A percentile compares a stretch with the other conserved stretches of the same genome.
Evolutionary conservation across 495 filamentous ascomycete genomes (phyloP).

Genomic region (Penicillium lagena): DNA sequence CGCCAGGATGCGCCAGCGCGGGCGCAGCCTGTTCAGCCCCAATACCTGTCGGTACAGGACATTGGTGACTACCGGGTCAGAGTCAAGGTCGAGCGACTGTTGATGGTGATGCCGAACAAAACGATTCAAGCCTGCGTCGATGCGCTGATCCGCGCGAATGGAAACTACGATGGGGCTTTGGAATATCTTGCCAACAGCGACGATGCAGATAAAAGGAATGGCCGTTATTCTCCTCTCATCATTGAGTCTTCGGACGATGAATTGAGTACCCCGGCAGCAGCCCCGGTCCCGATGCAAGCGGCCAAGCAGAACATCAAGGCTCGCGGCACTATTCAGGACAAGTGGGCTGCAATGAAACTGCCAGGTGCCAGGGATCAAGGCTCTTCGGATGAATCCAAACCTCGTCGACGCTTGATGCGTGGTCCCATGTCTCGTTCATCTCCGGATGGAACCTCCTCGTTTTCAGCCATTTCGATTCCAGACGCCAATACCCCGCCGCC

Average conservation of each 20-base stretch:
- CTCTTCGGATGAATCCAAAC: slow-evolving; percentile 22
- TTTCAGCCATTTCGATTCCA: slow-evolving; percentile 7
- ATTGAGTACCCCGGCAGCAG: slow-evolving; percentile 15
- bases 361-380: slow-evolving; percentile 11
- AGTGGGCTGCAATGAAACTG: slow-evolving; percentile 47
- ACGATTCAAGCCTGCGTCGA: slow-evolving; percentile 44
- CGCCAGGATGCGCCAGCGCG: slow-evolving; percentile 51
- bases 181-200: slow-evolving; percentile 34
- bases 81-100: slow-evolving; percentile 51
- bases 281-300: slow-evolving; percentile 5
- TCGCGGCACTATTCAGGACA: slow-evolving; percentile 53
- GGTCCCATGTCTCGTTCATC: slow-evolving; percentile 27
- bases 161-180: slow-evolving; percentile 56
- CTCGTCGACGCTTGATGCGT: slow-evolving; percentile 33
- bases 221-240: neutral
- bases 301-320: slow-evolving; percentile 58
- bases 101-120: slow-evolving; percentile 43
- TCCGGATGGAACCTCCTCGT: slow-evolving; percentile 1
- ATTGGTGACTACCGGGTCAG: slow-evolving; percentile 48
- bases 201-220: slow-evolving; percentile 5
- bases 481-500: slow-evolving; percentile 20
- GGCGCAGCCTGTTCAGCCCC: slow-evolving; percentile 39
- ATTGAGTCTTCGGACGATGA: slow-evolving; percentile 37
- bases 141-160: slow-evolving; percentile 44
- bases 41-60: slow-evolving; percentile 39